Evolutionary conservation across 1,284 basidiomycete species (phyloP), one percentile per base, ranked within the genome.

Genomic region (Cryptococcus maquisensis): DNA sequence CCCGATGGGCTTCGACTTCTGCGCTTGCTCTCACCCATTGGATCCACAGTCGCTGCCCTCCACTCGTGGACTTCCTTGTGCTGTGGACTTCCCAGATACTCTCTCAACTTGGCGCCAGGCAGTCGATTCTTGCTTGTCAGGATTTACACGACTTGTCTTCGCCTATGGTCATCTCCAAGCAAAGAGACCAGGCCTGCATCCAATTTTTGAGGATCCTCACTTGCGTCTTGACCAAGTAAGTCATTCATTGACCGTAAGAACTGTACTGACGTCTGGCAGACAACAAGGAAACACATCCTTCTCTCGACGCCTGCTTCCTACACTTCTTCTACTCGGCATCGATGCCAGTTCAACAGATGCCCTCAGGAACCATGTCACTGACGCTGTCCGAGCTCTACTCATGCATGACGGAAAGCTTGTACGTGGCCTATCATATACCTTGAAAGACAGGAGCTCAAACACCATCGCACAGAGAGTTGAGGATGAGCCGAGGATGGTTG

Each of bases 281-380:
- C 42, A 28, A 37, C 15, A 16, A 3, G 20, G 20, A 23, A 47
- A 15, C n/a, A 36, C 39, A 20, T 12, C 23, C 12, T 18, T 37
- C 9, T 26, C 44, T 12, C 40, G 28, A 8, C 10, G 13, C 9
- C 26, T 53, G 23, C 13, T 59, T 3, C 55, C 52, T 4, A 50
- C 57, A 13, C 35, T 62, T 3, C 52, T 62, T 9, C 39, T 56
- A 3, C 50, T 59, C 5, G 38, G 47, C 8, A 45, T 59, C n/a
- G 60, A 62, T 37, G 18, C 28, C n/a, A 16, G 28, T 6, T 51
- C 60, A 4, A 49, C 53, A 4, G 24, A 26, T 13, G 36, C 54
- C 16, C 38, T 58, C n/a, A 39, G 36, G 21, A 39, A 45, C 13
- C 38, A 18, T 16, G 50, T 62, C 24, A 18, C 18, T 4, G 54